A percentile compares a stretch with the other conserved stretches of the same genome.
phyloP scores from a whole-genome alignment of 768 basidiomycete genomes.

The Asterophora parasitica region DNA sequence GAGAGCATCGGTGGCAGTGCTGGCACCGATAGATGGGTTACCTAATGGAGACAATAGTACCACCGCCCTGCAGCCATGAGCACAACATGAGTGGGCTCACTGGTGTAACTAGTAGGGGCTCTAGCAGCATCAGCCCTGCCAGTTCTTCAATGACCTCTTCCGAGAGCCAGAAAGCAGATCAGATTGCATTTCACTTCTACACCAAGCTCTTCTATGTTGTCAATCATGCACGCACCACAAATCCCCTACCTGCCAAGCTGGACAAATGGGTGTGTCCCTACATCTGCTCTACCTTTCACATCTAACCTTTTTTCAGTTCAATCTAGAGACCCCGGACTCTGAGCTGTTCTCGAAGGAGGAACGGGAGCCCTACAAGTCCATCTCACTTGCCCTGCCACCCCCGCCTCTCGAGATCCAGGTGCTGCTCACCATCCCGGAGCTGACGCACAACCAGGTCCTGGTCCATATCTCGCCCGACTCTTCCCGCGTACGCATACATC shows the following conservation, averaged over 20 bases:
- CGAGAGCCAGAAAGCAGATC: slow-evolving; percentile 65
- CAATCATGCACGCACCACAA: slow-evolving; percentile 66
- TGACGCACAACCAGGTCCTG: slow-evolving; percentile 65
- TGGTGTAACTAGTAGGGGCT: slow-evolving; percentile 3
- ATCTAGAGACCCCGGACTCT: slow-evolving; percentile 73
- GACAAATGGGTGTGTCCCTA: slow-evolving; percentile 74
- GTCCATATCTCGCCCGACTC: slow-evolving; percentile 58
- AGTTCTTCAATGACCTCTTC: slow-evolving; percentile 29
- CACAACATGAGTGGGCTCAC: slow-evolving; percentile 6
- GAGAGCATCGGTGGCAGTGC: slow-evolving; percentile 7
- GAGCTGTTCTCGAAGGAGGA: slow-evolving; percentile 62
- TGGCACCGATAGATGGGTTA: slow-evolving; percentile 6
- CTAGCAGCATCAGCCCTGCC: slow-evolving; percentile 1
- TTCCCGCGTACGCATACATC: slow-evolving; percentile 60
- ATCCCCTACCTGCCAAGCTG: slow-evolving; percentile 39
- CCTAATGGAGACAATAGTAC: slow-evolving; percentile 11
- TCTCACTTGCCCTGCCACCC: slow-evolving; percentile 41
- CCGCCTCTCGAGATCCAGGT: slow-evolving; percentile 66
- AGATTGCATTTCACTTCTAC: slow-evolving; percentile 81
- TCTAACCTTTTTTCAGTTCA: slow-evolving; percentile 51
- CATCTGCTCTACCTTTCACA: background rate
- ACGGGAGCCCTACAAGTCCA: slow-evolving; percentile 52
- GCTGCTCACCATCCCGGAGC: slow-evolving; percentile 63
- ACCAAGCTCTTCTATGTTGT: slow-evolving; percentile 77
- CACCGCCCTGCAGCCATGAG: slow-evolving; percentile 3